Percentiles rank a stretch among this genome's conserved stretches.
phyloP scores from a whole-genome alignment of 148 eudicot genomes.

The Silene uniflora region DNA sequence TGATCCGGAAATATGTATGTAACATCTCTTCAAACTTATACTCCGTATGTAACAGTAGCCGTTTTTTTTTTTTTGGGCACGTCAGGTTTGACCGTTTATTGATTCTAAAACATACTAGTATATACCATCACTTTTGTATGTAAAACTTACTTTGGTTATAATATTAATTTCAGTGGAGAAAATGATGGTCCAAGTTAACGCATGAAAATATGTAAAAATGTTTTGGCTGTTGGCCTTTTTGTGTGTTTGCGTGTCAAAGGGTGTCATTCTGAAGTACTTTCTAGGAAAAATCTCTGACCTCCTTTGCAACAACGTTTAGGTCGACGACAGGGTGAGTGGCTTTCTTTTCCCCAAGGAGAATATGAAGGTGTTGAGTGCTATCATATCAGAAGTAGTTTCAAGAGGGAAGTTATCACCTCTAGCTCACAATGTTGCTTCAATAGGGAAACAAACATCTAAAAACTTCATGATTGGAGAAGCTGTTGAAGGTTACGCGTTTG shows the following conservation, averaged over 20 bases:
- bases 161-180: background rate
- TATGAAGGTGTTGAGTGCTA: conserved; percentile 39
- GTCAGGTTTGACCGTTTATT: too few relatives aligned
- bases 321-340: conserved; percentile 84
- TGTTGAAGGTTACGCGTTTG: conserved; percentile 65
- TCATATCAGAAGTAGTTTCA: conserved; percentile 49
- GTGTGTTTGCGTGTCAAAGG: too few relatives aligned
- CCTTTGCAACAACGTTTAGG: conserved; percentile 42
- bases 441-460: conserved; percentile 58
- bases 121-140: background rate
- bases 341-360: conserved; percentile 77
- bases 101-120: too few relatives aligned
- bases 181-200: background rate
- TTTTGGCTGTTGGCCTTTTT: too few relatives aligned
- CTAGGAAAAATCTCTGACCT: conserved; percentile 29
- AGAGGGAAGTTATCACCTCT: conserved; percentile 57
- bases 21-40: background rate
- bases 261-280: too few relatives aligned
- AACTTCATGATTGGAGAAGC: conserved; percentile 68
- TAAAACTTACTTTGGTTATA: background rate
- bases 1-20: too few relatives aligned
- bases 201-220: background rate
- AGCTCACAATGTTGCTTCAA: conserved; percentile 61
- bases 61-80: too few relatives aligned
- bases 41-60: too few relatives aligned